Evolutionary conservation across 495 filamentous ascomycete genomes (phyloP).

Genomic region (Penicillium canariense): DNA sequence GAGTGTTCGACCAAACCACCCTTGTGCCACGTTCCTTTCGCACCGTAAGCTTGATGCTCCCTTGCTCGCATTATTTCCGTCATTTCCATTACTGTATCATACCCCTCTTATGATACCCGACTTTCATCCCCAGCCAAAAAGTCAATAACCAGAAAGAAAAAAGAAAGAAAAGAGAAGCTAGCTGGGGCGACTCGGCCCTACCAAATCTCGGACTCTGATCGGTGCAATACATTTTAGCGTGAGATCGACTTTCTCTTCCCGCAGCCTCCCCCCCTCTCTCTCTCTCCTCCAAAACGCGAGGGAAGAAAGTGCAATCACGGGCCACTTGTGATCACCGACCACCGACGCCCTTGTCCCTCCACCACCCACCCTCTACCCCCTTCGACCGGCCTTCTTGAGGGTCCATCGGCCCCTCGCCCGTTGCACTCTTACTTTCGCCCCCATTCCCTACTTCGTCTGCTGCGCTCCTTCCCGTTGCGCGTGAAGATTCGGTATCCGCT

Average conservation of each 20-base stretch:
- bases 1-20: background rate
- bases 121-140: constrained; percentile 3
- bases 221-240: constrained; percentile 8
- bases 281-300: background rate
- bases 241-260: constrained; percentile 1
- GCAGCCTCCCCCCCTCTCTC: background rate
- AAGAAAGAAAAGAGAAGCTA: constrained; percentile 1
- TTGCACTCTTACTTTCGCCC: constrained; percentile 6
- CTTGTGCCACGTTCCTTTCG: constrained; percentile 31
- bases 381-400: constrained; percentile 2
- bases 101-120: background rate
- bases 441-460: background rate
- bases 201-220: constrained; percentile 9
- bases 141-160: constrained; percentile 3
- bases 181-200: constrained; percentile 11
- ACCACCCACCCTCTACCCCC: background rate
- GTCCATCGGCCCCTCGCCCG: constrained; percentile 2
- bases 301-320: background rate
- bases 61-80: constrained; percentile 15
- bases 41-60: constrained; percentile 14
- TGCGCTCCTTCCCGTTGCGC: background rate
- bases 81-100: constrained; percentile 13
- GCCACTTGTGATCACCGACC: background rate
- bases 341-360: background rate
- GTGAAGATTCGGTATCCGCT: background rate